Conservation (phyloP, 768 basidiomycete genomes). For the Termitomyces heimii region DNA sequence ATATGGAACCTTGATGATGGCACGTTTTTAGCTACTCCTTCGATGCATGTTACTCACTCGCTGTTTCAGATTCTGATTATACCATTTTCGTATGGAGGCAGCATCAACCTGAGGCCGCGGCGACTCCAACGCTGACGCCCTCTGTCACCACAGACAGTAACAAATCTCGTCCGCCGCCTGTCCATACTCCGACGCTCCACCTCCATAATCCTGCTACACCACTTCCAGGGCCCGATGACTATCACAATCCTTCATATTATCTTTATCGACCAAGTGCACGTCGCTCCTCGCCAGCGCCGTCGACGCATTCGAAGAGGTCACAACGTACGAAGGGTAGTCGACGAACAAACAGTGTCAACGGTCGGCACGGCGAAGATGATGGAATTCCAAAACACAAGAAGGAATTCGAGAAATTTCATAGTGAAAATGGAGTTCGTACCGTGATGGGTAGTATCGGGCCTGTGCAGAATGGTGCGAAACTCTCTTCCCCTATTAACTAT, state of each 20-base stretch:
- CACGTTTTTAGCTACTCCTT: slow-evolving; percentile 22
- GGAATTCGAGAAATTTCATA: slow-evolving; percentile 82
- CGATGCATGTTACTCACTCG: neutral
- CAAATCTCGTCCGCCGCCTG: slow-evolving; percentile 18
- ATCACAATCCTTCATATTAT: slow-evolving; percentile 69
- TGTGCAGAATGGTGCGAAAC: slow-evolving; percentile 68
- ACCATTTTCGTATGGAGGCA: slow-evolving; percentile 79
- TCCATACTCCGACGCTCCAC: slow-evolving; percentile 48
- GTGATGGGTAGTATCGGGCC: slow-evolving; percentile 89
- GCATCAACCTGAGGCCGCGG: slow-evolving; percentile 27
- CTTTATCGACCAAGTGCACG: slow-evolving; percentile 40
- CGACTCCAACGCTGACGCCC: slow-evolving; percentile 17
- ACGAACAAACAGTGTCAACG: slow-evolving; percentile 17
- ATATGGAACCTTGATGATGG: slow-evolving; percentile 92
- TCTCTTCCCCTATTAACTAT: neutral
- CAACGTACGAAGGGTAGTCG: slow-evolving; percentile 34
- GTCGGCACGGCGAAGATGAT: slow-evolving; percentile 31
- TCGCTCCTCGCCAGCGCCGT: slow-evolving; percentile 29
- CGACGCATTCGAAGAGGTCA: slow-evolving; percentile 32
- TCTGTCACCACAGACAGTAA: slow-evolving; percentile 18
- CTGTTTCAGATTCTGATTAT: slow-evolving; percentile 68
- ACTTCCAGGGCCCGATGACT: slow-evolving; percentile 56
- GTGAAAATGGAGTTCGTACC: slow-evolving; percentile 89
- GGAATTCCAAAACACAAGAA: slow-evolving; percentile 60
- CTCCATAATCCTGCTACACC: slow-evolving; percentile 55